phyloP scores from a whole-genome alignment of 495 filamentous ascomycete genomes.

The Platismatia glauca region DNA sequence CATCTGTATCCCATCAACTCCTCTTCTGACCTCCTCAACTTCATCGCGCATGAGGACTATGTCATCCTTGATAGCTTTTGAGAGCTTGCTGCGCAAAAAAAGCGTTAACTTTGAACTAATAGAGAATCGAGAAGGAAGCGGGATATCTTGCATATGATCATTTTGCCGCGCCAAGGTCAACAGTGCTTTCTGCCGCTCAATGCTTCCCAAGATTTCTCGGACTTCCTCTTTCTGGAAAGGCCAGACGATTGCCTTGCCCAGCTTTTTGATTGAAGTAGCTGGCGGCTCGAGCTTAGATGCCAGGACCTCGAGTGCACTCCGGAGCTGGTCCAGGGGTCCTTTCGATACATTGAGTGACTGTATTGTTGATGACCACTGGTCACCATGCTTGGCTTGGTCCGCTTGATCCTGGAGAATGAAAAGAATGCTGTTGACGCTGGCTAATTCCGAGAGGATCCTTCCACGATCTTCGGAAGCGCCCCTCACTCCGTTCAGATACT shows the following conservation, averaged over 20 bases:
- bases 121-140: neutral
- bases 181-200: constrained; percentile 1
- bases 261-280: neutral
- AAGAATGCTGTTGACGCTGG: neutral
- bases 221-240: constrained; percentile 10
- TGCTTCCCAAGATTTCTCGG: neutral
- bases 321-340: constrained; percentile 14
- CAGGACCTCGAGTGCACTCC: constrained; percentile 5
- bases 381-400: neutral
- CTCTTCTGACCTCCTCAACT: neutral
- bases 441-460: neutral
- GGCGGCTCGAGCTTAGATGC: neutral
- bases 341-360: neutral
- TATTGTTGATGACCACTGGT: neutral
- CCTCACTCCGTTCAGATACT: constrained; percentile 3
- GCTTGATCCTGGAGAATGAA: constrained; percentile 4
- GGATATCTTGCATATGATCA: constrained; percentile 10
- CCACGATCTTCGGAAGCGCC: constrained; percentile 2
- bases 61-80: neutral
- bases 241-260: constrained; percentile 1
- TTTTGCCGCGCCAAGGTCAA: neutral
- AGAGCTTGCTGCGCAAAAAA: neutral
- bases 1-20: neutral
- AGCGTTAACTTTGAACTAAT: neutral
- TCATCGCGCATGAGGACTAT: neutral